phyloP scores from a whole-genome alignment of 495 filamentous ascomycete genomes.

The Podospora pseudocomata region DNA sequence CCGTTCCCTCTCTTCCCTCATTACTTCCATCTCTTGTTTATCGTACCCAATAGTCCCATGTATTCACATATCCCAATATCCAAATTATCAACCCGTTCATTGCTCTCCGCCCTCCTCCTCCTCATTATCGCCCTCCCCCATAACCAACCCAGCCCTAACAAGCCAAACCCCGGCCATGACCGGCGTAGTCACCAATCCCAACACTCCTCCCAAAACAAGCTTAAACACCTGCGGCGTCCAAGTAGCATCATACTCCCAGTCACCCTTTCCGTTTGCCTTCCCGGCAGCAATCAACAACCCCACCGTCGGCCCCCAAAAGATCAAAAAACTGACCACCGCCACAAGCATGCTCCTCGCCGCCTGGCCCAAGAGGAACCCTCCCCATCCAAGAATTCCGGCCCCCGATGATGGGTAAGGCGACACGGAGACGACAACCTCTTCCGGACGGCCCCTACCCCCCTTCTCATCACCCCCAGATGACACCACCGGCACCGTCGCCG shows the following conservation, averaged over 20 bases:
- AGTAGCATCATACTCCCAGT: slow-evolving; percentile 38
- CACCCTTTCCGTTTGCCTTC: slow-evolving; percentile 22
- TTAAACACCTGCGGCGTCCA: slow-evolving; percentile 47
- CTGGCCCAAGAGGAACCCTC: slow-evolving; percentile 19
- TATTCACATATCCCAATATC: too few species aligned
- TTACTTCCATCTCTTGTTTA: neutral
- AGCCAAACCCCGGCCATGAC: slow-evolving; percentile 41
- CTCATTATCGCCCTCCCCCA: neutral
- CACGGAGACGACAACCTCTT: neutral
- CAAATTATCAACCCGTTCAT: neutral
- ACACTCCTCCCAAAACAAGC: slow-evolving; percentile 36
- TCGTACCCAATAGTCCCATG: neutral
- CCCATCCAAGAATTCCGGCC: slow-evolving; percentile 15
- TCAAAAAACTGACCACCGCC: slow-evolving; percentile 24
- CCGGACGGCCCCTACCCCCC: too few species aligned
- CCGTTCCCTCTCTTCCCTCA: neutral
- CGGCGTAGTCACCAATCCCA: slow-evolving; percentile 39
- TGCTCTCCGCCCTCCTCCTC: neutral
- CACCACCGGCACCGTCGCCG: too few species aligned
- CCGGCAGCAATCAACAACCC: slow-evolving; percentile 30
- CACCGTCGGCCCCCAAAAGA: slow-evolving; percentile 31
- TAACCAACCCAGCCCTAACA: slow-evolving; percentile 40
- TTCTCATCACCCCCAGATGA: neutral
- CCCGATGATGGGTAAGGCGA: neutral
- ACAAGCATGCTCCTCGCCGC: slow-evolving; percentile 29